These are phyloP conservation scores for Colletotrichum sp. DNA, from an alignment of 2,329 filamentous ascomycete species.

Conservation along the genomic window DNA sequence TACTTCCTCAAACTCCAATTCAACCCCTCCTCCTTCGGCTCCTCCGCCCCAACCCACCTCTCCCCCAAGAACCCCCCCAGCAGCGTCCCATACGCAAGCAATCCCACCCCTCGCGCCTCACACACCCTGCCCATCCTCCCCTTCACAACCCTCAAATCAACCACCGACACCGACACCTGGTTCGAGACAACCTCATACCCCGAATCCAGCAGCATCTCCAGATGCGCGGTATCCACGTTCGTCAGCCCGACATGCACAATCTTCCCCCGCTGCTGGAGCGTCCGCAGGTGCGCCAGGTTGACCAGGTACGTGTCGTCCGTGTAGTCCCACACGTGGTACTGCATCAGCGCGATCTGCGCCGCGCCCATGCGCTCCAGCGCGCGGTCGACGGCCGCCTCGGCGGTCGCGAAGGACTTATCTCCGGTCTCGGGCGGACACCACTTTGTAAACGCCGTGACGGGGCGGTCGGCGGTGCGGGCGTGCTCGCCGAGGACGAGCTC, in stretches of 20 bases:
- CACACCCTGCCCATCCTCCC: background rate
- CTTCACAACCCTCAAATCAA: background rate
- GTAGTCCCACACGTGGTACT: constrained; percentile 16
- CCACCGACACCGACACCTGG: constrained; percentile 12
- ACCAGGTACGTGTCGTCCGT: constrained; percentile 2
- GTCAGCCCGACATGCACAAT: background rate
- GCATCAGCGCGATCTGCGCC: background rate
- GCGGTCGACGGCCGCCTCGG: background rate
- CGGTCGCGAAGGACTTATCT: background rate
- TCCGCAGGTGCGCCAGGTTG: constrained; percentile 3
- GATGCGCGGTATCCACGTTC: constrained; percentile 12
- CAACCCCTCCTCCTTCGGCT: background rate
- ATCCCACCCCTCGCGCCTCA: background rate
- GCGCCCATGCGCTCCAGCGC: background rate
- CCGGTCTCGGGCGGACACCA: constrained; percentile 12
- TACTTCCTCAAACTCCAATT: constrained; percentile 34
- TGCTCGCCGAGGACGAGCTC: constrained; percentile 7
- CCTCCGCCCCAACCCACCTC: constrained; percentile 26
- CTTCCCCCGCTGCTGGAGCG: background rate
- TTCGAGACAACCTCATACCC: background rate
- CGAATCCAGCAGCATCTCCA: constrained; percentile 1
- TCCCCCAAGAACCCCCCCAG: constrained; percentile 25
- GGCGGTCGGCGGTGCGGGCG: background rate
- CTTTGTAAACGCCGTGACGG: constrained; percentile 4
- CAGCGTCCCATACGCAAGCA: constrained; percentile 9